Evolutionary conservation across 495 filamentous ascomycete genomes (phyloP).

Genomic region (Ramalina intermedia): DNA sequence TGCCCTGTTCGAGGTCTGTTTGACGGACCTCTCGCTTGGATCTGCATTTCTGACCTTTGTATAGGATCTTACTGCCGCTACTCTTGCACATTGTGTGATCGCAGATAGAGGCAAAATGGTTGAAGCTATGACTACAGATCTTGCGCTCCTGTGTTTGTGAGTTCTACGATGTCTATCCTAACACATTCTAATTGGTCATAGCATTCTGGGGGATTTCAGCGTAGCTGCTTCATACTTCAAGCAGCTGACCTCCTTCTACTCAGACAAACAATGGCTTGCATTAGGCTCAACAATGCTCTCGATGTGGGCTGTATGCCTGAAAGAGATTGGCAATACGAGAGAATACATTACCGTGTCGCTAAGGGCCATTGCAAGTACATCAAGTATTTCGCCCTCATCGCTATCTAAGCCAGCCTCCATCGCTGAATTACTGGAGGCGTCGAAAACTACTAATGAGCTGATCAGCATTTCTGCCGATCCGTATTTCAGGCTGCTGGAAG

Average conservation of each 20-base stretch:
- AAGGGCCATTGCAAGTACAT: slow-evolving; percentile 38
- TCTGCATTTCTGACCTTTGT: background rate
- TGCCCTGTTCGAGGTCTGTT: slow-evolving; percentile 11
- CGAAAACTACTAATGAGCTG: slow-evolving; percentile 46
- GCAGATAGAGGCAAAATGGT: slow-evolving; percentile 64
- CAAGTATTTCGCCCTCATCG: background rate
- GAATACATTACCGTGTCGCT: slow-evolving; percentile 68
- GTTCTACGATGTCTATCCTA: slow-evolving; percentile 13
- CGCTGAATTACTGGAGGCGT: slow-evolving; percentile 22
- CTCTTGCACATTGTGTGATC: slow-evolving; percentile 46
- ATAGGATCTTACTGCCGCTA: slow-evolving; percentile 26
- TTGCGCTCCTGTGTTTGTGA: slow-evolving; percentile 69
- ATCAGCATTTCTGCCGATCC: slow-evolving; percentile 49
- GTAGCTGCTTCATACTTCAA: slow-evolving; percentile 69
- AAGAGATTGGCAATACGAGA: slow-evolving; percentile 56
- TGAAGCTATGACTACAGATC: slow-evolving; percentile 65
- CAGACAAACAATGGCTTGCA: slow-evolving; percentile 60
- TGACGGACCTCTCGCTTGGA: too few relatives aligned
- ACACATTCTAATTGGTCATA: slow-evolving; percentile 8
- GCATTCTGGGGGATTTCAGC: slow-evolving; percentile 51
- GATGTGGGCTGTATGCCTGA: slow-evolving; percentile 74
- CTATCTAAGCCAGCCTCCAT: background rate
- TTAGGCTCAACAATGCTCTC: slow-evolving; percentile 72
- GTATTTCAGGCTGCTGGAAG: slow-evolving; percentile 55
- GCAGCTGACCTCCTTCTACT: slow-evolving; percentile 70